Evolutionary conservation across 2,329 filamentous ascomycete species (phyloP), one percentile per base, ranked within the genome.

Genomic region (Aspergillus carbonarius): DNA sequence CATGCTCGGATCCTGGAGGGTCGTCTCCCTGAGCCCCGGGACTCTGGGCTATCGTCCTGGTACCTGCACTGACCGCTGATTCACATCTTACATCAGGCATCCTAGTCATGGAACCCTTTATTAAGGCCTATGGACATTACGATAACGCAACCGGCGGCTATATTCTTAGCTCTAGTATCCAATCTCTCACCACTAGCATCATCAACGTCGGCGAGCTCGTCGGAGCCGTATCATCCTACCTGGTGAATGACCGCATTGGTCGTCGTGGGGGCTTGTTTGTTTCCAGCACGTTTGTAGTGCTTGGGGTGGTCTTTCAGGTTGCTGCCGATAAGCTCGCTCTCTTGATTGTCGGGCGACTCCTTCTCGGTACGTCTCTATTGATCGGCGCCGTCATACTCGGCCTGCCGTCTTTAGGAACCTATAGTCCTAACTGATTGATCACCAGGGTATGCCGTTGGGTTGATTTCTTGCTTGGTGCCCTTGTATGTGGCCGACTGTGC

Each of bases 181-280:
- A 53, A 10, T 53, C 50, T 13, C 50, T 53, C 10, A 42, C 35
- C 23, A 53, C 50, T 9, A 53, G 50, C 37, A 53, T 53, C 6
- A 53, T 53, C n/a, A 53, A 53, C 17, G 50, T 53, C 23, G 50
- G 50, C 10, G 50, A 53, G 25, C 50, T 53, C 17, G 23, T 53
- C 20, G 50, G 50, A 4, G 50, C 50, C 17, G 50, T 53, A 17
- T 53, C 50, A 18, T 44, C 50, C 23, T 53, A 53, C 25, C 17
- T 53, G 18, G 50, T 53, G 3, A 37, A 53, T 23, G 50, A 53
- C 30, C n/a, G 50, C 3, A 44, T 53, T 5, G 50, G 50, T 13
- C 50, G 50, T 12, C 37, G 50, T 5, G 50, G 50, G 8, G 50
- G 37, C 15, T 13, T 53, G 15, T 53, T 53, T n/a, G 50, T 53